Percentiles rank a stretch among this genome's conserved stretches.
Evolutionary conservation across 176 grass and related monocot species (phyloP).

Genomic region (Ananas comosus): DNA sequence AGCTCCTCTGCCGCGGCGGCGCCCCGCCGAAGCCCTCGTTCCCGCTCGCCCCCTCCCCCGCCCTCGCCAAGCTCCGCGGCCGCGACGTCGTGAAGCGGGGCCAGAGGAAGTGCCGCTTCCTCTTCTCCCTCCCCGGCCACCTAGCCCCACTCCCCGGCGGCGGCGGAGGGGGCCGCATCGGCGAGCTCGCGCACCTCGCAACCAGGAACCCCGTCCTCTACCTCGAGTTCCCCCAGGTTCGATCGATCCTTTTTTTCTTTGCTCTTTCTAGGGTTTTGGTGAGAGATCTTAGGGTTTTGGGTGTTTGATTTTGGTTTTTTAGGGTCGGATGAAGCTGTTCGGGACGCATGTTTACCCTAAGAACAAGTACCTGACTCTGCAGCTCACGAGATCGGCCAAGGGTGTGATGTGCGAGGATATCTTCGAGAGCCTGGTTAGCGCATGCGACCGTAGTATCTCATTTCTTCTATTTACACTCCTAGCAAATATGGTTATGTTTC

Average conservation of each 20-base stretch:
- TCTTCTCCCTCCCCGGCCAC: slow-evolving; percentile 87
- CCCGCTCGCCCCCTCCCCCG: slow-evolving; percentile 37
- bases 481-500: not conserved
- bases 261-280: not conserved
- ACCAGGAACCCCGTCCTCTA: slow-evolving; percentile 77
- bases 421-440: slow-evolving; percentile 81
- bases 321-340: slow-evolving; percentile 91
- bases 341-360: slow-evolving; percentile 94
- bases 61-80: slow-evolving; percentile 60
- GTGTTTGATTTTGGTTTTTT: not conserved
- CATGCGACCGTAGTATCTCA: not conserved
- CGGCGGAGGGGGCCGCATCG: slow-evolving; percentile 37
- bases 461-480: not conserved
- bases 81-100: slow-evolving; percentile 73
- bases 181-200: slow-evolving; percentile 75
- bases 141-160: slow-evolving; percentile 45
- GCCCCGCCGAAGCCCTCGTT: slow-evolving; percentile 22
- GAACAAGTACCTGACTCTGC: slow-evolving; percentile 96
- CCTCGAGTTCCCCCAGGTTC: slow-evolving; percentile 79
- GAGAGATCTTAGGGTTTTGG: not conserved
- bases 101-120: slow-evolving; percentile 71
- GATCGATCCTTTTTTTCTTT: not conserved
- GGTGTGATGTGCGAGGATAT: slow-evolving; percentile 79
- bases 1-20: slow-evolving; percentile 39
- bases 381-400: slow-evolving; percentile 70